phyloP scores from a whole-genome alignment of 768 basidiomycete genomes.

The Boletus subcaerulescens region DNA sequence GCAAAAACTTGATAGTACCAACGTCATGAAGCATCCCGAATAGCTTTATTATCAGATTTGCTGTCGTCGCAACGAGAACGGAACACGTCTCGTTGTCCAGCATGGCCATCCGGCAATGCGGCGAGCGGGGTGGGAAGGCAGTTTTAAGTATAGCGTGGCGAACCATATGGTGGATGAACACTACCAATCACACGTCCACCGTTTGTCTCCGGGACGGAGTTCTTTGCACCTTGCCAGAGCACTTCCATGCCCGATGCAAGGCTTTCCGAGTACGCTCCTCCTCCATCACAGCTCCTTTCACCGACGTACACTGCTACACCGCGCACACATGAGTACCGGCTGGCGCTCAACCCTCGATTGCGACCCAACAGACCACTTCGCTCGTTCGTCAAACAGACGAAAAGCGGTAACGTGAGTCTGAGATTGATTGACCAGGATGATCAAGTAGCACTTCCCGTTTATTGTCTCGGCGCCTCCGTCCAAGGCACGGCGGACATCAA shows the following conservation, averaged over 20 bases:
- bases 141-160: slow-evolving; percentile 32
- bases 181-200: slow-evolving; percentile 23
- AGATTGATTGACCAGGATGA: slow-evolving; percentile 53
- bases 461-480: slow-evolving; percentile 49
- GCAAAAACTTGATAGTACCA: neutral
- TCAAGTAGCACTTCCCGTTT: slow-evolving; percentile 51
- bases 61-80: neutral
- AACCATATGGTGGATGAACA: slow-evolving; percentile 28
- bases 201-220: neutral
- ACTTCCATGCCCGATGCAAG: slow-evolving; percentile 52
- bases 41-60: neutral
- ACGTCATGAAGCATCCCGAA: neutral
- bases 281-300: slow-evolving; percentile 38
- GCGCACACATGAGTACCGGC: slow-evolving; percentile 47
- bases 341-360: slow-evolving; percentile 44
- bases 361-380: slow-evolving; percentile 40
- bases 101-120: slow-evolving; percentile 11
- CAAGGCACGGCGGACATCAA: slow-evolving; percentile 55
- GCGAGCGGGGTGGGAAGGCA: slow-evolving; percentile 33
- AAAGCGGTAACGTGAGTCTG: slow-evolving; percentile 49
- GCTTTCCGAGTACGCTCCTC: slow-evolving; percentile 48
- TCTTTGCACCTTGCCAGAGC: slow-evolving; percentile 15
- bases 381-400: slow-evolving; percentile 59
- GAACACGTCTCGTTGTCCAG: neutral
- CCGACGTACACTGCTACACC: slow-evolving; percentile 56